Percentiles rank a stretch among this genome's conserved stretches.
Conservation (phyloP, 179 eudicot species). For the Amaranthus tricolor region DNA sequence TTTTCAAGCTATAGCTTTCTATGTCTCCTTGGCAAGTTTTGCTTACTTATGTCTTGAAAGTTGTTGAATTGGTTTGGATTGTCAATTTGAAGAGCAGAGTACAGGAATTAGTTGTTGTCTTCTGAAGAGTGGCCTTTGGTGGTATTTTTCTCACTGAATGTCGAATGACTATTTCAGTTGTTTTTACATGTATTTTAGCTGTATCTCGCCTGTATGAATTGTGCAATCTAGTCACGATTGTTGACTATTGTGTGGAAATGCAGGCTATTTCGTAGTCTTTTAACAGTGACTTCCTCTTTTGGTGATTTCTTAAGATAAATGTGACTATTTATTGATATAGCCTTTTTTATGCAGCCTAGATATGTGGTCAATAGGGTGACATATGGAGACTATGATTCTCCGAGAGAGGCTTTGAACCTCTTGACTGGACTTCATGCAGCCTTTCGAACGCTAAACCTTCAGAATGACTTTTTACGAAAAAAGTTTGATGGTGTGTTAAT, state of each 20-base stretch:
- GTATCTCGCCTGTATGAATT: background rate
- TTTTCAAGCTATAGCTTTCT: background rate
- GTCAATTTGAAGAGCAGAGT: background rate
- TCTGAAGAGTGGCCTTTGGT: background rate
- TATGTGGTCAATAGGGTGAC: slow-evolving; percentile 96
- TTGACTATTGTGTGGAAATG: background rate
- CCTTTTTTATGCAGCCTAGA: slow-evolving; percentile 71
- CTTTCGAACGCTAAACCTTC: slow-evolving; percentile 95
- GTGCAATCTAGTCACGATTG: background rate
- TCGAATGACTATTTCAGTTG: background rate
- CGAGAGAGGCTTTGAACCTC: slow-evolving; percentile 78
- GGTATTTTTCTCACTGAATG: background rate
- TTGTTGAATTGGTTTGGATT: background rate
- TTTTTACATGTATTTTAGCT: background rate
- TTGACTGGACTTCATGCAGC: slow-evolving; percentile 94
- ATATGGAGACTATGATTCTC: slow-evolving; percentile 91
- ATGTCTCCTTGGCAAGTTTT: background rate
- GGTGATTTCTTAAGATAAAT: background rate
- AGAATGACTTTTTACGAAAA: slow-evolving; percentile 92
- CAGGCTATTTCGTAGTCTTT: background rate
- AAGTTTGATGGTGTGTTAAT: slow-evolving; percentile 80
- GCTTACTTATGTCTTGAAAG: background rate
- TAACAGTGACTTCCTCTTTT: background rate
- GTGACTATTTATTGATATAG: slow-evolving; percentile 2
- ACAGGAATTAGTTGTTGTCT: background rate